Evolutionary conservation across 2,329 filamentous ascomycete species (phyloP).

Genomic region (Polytolypa hystricis): DNA sequence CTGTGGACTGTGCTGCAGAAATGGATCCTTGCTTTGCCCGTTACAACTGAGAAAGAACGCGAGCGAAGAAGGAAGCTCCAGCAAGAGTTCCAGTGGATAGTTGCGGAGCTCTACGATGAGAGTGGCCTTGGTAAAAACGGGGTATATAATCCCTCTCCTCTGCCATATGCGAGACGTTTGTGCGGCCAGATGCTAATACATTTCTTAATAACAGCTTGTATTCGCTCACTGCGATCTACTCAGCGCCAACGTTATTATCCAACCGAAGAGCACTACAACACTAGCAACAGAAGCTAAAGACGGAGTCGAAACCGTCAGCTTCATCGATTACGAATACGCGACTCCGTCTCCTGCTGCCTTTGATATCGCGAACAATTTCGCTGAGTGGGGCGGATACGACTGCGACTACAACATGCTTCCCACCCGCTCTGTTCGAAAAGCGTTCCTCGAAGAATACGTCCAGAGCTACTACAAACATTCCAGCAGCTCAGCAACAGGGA

Average conservation of each 20-base stretch:
- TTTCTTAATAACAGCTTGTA: slow-evolving; percentile 57
- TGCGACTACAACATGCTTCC: slow-evolving; percentile 82
- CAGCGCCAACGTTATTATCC: slow-evolving; percentile 90
- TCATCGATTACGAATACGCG: slow-evolving; percentile 98
- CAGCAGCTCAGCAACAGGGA: slow-evolving; percentile 27
- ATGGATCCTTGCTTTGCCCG: slow-evolving; percentile 82
- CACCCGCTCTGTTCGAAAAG: slow-evolving; percentile 60
- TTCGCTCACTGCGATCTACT: slow-evolving; percentile 94
- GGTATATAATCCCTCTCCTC: slow-evolving; percentile 35
- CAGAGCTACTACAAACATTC: slow-evolving; percentile 54
- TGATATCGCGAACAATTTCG: slow-evolving; percentile 95
- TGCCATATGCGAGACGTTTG: neutral
- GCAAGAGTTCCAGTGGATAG: slow-evolving; percentile 59
- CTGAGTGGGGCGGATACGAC: slow-evolving; percentile 95
- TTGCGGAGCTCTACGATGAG: slow-evolving; percentile 61
- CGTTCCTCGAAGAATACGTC: slow-evolving; percentile 78
- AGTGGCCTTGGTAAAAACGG: slow-evolving; percentile 65
- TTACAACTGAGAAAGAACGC: slow-evolving; percentile 56
- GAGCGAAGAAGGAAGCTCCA: slow-evolving; percentile 59
- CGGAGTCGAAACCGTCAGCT: slow-evolving; percentile 52
- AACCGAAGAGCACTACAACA: slow-evolving; percentile 33
- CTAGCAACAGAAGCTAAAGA: slow-evolving; percentile 26
- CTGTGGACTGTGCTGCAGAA: slow-evolving; percentile 93
- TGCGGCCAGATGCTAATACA: slow-evolving; percentile 4
- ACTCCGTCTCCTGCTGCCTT: slow-evolving; percentile 90